Evolutionary conservation across 441 rosid species (phyloP).

Genomic region (Populus hybrid): DNA sequence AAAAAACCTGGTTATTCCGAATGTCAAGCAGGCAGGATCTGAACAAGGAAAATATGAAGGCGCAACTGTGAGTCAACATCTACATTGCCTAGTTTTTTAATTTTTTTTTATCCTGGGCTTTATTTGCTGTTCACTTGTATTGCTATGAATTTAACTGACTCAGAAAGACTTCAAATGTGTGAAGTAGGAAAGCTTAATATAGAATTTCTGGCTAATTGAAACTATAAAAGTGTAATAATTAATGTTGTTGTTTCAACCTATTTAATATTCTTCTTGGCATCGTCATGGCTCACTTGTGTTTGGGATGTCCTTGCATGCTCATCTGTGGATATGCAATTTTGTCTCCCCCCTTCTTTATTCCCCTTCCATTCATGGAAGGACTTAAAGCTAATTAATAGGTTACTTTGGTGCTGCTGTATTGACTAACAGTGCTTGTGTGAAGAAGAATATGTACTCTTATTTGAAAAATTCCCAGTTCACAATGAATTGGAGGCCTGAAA

Average conservation of each 20-base stretch:
- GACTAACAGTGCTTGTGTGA: neutral
- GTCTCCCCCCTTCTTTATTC: too few species aligned
- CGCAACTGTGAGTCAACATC: constrained; percentile 80
- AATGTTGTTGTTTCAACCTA: neutral
- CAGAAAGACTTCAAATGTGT: neutral
- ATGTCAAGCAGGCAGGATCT: constrained; percentile 83
- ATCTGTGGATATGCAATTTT: neutral
- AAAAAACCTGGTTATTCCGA: constrained; percentile 79
- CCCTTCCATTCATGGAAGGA: neutral
- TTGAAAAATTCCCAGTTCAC: neutral
- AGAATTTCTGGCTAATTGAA: neutral
- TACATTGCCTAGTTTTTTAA: neutral
- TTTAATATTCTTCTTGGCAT: neutral
- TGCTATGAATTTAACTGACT: neutral
- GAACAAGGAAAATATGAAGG: constrained; percentile 98
- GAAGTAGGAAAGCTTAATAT: neutral
- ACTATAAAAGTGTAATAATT: neutral
- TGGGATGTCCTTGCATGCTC: neutral
- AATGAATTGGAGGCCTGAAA: neutral
- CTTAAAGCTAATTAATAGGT: neutral
- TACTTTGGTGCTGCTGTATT: neutral
- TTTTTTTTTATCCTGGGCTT: neutral
- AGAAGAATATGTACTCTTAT: neutral
- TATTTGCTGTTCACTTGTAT: neutral
- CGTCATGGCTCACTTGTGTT: neutral